Conservation (phyloP, 2,329 filamentous ascomycete species). For the Fusarium caatingaense region DNA sequence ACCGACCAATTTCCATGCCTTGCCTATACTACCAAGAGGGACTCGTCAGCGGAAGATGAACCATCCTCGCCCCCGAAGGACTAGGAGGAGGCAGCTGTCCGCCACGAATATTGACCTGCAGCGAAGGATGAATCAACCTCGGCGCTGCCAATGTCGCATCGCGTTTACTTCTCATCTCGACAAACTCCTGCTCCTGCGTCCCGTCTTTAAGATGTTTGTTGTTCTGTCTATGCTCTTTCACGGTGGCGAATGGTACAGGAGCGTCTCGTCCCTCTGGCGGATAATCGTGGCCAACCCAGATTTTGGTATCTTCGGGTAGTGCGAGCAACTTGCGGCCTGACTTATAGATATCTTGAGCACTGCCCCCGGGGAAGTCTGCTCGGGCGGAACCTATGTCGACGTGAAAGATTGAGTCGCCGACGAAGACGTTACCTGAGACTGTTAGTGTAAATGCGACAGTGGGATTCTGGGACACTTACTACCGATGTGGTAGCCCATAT, state of each 20-base stretch:
- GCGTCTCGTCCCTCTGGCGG: conserved; percentile 50
- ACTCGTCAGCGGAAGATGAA: conserved; percentile 51
- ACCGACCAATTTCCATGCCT: not conserved
- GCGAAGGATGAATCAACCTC: conserved; percentile 60
- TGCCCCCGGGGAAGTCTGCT: conserved; percentile 66
- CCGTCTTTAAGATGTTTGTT: conserved; percentile 63
- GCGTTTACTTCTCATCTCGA: conserved; percentile 56
- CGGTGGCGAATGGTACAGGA: conserved; percentile 57
- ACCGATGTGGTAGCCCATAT: conserved; percentile 68
- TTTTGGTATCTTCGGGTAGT: conserved; percentile 57
- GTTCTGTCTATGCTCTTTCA: conserved; percentile 56
- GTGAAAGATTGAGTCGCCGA: conserved; percentile 65
- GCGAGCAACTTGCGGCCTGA: conserved; percentile 57
- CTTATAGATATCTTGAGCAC: conserved; percentile 55
- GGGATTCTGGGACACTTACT: conserved; percentile 34
- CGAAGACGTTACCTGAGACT: conserved; percentile 58
- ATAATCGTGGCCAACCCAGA: conserved; percentile 69
- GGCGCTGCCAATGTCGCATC: conserved; percentile 59
- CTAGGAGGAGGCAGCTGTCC: conserved; percentile 56
- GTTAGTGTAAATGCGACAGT: accelerated
- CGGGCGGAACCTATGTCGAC: conserved; percentile 64
- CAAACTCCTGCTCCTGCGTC: conserved; percentile 57
- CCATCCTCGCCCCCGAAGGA: conserved; percentile 46
- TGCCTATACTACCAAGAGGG: not conserved
- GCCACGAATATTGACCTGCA: conserved; percentile 65